Evolutionary conservation across 306 rosid genomes (phyloP).

Genomic region (Trichosanthes cucumerina): DNA sequence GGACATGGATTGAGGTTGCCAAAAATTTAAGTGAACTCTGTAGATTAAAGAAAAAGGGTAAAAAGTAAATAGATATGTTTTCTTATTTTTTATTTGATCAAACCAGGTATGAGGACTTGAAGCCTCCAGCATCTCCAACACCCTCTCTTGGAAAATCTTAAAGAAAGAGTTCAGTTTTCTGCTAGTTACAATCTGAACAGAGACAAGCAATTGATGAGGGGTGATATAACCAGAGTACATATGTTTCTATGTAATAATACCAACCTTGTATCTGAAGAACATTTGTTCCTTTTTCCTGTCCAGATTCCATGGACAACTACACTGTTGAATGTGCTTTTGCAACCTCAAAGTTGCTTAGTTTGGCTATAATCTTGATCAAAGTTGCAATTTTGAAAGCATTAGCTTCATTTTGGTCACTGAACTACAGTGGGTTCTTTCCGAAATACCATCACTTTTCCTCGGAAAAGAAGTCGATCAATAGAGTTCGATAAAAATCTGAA

Average conservation of each 20-base stretch:
- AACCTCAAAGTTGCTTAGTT: background rate
- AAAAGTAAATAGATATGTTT: background rate
- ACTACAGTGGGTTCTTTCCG: background rate
- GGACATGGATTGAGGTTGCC: background rate
- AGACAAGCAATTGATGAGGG: background rate
- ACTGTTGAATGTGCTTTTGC: background rate
- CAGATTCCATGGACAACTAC: slow-evolving; percentile 1
- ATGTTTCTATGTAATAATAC: background rate
- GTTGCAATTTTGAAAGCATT: background rate
- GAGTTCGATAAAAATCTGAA: background rate
- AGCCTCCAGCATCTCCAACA: slow-evolving; percentile 80
- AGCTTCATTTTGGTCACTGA: background rate
- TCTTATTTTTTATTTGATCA: background rate
- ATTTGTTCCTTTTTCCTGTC: background rate
- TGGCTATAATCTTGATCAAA: background rate
- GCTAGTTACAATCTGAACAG: background rate
- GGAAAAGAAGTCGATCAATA: background rate
- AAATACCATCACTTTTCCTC: background rate
- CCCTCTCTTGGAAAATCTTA: slow-evolving; percentile 25
- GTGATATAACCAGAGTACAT: background rate
- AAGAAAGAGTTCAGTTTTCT: slow-evolving; percentile 1
- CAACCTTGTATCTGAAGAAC: background rate
- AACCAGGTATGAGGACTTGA: slow-evolving; percentile 84
- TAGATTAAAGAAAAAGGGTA: background rate
- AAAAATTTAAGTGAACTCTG: background rate